Percentiles rank a stretch among this genome's conserved stretches.
Evolutionary conservation across 768 basidiomycete species (phyloP).

Genomic region (Mycena maculata): DNA sequence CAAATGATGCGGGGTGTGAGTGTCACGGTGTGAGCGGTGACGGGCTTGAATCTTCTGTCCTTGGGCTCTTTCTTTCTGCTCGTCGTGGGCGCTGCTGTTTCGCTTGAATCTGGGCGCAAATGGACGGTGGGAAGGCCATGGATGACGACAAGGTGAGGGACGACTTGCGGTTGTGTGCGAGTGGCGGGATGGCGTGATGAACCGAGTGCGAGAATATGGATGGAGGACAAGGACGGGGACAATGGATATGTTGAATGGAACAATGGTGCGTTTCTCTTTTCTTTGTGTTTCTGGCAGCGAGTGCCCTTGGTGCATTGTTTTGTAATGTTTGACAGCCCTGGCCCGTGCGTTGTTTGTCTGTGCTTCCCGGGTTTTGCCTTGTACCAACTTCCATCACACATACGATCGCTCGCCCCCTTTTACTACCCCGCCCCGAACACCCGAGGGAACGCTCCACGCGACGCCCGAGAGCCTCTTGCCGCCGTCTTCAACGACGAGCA

Average conservation of each 20-base stretch:
- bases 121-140: neutral
- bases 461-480: neutral
- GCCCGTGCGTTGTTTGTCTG: conserved; percentile 27
- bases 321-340: neutral
- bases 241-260: neutral
- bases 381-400: conserved; percentile 4
- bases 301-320: neutral
- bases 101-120: neutral
- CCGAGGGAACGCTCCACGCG: conserved; percentile 31
- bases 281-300: neutral
- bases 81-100: neutral
- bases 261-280: neutral
- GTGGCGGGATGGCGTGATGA: neutral
- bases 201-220: neutral
- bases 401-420: conserved; percentile 27
- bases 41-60: conserved; percentile 5
- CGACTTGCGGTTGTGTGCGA: neutral
- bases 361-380: too few species aligned
- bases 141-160: neutral
- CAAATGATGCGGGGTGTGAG: conserved; percentile 22
- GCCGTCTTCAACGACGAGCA: conserved; percentile 29
- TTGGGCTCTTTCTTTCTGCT: conserved; percentile 13
- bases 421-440: conserved; percentile 25
- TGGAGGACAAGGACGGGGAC: too few species aligned
- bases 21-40: conserved; percentile 23